These are phyloP conservation scores for Paulownia fortunei DNA, from an alignment of 257 asterid species.

Conservation along the genomic window DNA sequence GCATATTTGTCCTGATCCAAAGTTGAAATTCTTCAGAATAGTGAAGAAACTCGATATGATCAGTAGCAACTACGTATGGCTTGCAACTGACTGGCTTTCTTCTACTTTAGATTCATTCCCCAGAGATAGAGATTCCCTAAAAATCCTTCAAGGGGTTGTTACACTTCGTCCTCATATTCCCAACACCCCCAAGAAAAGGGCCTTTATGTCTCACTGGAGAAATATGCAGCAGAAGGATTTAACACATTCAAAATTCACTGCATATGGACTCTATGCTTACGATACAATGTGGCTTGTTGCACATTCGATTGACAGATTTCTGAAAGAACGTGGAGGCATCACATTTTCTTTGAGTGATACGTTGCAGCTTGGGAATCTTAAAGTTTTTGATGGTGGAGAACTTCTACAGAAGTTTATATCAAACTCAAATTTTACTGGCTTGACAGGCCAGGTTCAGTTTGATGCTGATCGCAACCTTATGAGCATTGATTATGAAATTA, in stretches of 20 bases:
- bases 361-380: constrained; percentile 29
- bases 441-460: constrained; percentile 34
- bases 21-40: constrained; percentile 44
- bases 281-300: constrained; percentile 47
- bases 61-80: constrained; percentile 58
- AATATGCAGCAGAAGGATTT: constrained; percentile 19
- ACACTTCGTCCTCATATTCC: constrained; percentile 38
- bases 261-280: constrained; percentile 44
- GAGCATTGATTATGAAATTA: constrained; percentile 28
- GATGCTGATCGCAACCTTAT: constrained; percentile 13
- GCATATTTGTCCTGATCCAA: constrained; percentile 57
- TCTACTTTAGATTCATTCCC: constrained; percentile 50
- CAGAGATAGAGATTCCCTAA: constrained; percentile 9
- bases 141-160: constrained; percentile 38
- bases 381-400: constrained; percentile 36
- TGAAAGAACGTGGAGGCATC: constrained; percentile 23
- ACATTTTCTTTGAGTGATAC: constrained; percentile 24
- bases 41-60: constrained; percentile 55
- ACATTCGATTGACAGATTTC: constrained; percentile 25
- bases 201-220: constrained; percentile 24
- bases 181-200: constrained; percentile 14
- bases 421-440: constrained; percentile 30
- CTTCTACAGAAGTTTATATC: constrained; percentile 20
- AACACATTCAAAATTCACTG: constrained; percentile 19
- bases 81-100: constrained; percentile 68